Conservation (phyloP, 352 stramenopile species). For the Globisporangium iwayamae region DNA sequence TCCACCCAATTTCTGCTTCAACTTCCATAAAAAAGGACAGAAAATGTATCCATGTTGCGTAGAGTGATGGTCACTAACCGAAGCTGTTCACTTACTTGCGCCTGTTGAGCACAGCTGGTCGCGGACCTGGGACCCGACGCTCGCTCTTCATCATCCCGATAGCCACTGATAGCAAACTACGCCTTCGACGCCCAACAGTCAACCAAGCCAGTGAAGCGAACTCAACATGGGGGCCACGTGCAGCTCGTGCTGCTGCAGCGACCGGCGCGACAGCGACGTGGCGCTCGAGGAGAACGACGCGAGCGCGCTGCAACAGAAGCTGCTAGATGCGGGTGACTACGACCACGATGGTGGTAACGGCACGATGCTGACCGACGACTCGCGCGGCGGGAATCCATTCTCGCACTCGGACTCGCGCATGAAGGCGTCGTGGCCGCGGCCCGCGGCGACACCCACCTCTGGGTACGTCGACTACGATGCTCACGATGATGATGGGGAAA, state of each 20-base stretch:
- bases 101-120: neutral
- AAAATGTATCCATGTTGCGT: neutral
- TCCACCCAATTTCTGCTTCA: neutral
- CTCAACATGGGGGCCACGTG: constrained; percentile 29
- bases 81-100: neutral
- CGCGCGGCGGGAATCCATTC: constrained; percentile 6
- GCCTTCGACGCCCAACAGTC: neutral
- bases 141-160: too few relatives aligned
- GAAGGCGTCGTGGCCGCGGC: constrained; percentile 14
- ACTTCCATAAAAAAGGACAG: neutral
- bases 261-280: constrained; percentile 29
- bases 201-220: neutral
- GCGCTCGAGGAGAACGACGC: constrained; percentile 24
- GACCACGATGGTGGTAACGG: constrained; percentile 6
- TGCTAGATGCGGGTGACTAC: constrained; percentile 27
- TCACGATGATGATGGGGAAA: constrained; percentile 1
- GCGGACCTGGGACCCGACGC: constrained; percentile 7
- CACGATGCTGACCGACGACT: constrained; percentile 13
- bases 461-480: neutral
- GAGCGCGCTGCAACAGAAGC: constrained; percentile 47
- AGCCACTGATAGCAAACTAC: neutral
- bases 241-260: constrained; percentile 39
- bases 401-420: constrained; percentile 11
- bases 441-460: constrained; percentile 5
- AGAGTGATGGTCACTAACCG: constrained; percentile 3